Evolutionary conservation across 495 filamentous ascomycete species (phyloP), one percentile per base, ranked within the genome.

Genomic region (Talaromyces adpressus): DNA sequence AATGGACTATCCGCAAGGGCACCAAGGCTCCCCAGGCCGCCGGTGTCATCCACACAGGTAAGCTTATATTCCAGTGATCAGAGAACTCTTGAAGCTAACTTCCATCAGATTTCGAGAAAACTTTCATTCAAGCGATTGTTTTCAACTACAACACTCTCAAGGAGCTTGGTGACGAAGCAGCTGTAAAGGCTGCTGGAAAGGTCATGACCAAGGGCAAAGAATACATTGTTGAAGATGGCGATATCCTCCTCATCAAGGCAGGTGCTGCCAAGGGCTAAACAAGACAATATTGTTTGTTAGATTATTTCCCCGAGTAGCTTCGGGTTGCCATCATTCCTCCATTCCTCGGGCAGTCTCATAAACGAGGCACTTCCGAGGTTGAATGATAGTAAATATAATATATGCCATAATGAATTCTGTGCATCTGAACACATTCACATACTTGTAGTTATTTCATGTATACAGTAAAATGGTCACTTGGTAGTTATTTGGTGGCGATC

Each of bases 141-240:
- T 97, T 82, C 78, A 97, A 95, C 79, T 98, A 86, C 79, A 77
- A 67, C 25, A 75, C 82, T 7, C 81, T 98, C 57, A 90, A 87
- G 77, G 93, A 96, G 77, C 78, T 89, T 34, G 93, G 92, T 30
- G 92, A 96, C 71, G 95, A 99, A 77, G 81, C 84, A 20, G 84
- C 86, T 59, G 89, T 97, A 64, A 96, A 91, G 82, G 87, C 95
- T 20, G 91, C 90, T 69, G 95, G 95, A 66, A 99, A 99, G 81
- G 72, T 98, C 61, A 88, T 97, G 87, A 98, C 95, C 64, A 99
- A 98, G 83, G 95, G 95, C 67, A 99, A 99, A 81, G 95, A 99
- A 53, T 97, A 99, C 73, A 85, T 95, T 25, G 75, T 79, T 6
- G 70, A 77, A 64, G 79, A 82, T 63, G 77, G 77, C 51, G 78